Conservation (phyloP, 177 flowering plant genomes). For the Telopea speciosissima region DNA sequence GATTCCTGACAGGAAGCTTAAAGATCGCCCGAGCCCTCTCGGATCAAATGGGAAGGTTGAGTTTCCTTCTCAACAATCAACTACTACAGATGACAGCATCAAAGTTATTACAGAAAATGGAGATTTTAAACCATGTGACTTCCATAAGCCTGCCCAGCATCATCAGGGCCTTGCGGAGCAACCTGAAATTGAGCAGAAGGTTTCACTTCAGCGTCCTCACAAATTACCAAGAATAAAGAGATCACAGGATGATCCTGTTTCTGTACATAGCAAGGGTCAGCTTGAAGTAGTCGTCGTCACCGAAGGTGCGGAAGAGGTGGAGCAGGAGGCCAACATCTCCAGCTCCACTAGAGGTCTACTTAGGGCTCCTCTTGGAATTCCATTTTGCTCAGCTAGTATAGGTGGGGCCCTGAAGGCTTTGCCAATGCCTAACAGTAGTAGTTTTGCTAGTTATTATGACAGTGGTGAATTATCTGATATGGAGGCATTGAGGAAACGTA, state of each 20-base stretch:
- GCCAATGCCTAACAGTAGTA: conserved; percentile 27
- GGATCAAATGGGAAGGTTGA: conserved; percentile 73
- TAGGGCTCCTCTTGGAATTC: conserved; percentile 83
- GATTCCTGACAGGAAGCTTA: conserved; percentile 42
- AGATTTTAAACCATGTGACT: conserved; percentile 43
- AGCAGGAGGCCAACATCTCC: conserved; percentile 27
- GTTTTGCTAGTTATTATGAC: conserved; percentile 33
- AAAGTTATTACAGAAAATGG: conserved; percentile 63
- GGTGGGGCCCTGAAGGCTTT: conserved; percentile 73
- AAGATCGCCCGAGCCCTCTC: conserved; percentile 67
- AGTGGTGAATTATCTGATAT: conserved; percentile 54
- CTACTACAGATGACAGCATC: conserved; percentile 31
- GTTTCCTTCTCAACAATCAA: conserved; percentile 27
- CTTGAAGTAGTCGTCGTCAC: conserved; percentile 12
- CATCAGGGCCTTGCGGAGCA: conserved; percentile 50
- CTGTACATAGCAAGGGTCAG: conserved; percentile 36
- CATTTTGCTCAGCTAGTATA: conserved; percentile 64
- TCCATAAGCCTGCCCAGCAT: conserved; percentile 50
- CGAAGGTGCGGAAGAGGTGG: conserved; percentile 50
- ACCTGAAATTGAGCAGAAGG: conserved; percentile 42
- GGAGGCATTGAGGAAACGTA: conserved; percentile 59
- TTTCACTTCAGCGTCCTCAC: conserved; percentile 23
- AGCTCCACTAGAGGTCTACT: conserved; percentile 45
- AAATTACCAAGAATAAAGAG: conserved; percentile 29
- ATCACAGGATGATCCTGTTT: conserved; percentile 23